These are phyloP conservation scores for Ceratocystis smalleyi DNA, from an alignment of 2,329 filamentous ascomycete genomes.

Conservation along the genomic window DNA sequence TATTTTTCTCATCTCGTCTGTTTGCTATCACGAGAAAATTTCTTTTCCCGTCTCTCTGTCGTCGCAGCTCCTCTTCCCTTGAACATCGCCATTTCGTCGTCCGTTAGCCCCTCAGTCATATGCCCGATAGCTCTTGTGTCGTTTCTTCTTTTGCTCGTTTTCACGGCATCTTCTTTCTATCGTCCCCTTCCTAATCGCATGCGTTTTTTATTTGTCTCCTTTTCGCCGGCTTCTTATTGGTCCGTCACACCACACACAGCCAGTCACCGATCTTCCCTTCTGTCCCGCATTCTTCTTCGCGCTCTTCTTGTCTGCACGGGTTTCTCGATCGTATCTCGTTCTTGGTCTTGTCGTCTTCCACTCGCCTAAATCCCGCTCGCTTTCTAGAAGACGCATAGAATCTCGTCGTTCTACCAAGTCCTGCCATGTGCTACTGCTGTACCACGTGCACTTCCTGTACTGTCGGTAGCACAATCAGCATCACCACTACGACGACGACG, in stretches of 20 bases:
- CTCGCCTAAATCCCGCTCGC: neutral
- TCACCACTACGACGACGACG: neutral
- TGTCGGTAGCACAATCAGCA: neutral
- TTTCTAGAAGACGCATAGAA: neutral
- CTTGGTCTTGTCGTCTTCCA: neutral
- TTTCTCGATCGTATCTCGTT: too few relatives aligned
- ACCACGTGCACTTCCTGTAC: neutral
- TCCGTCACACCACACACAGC: too few relatives aligned
- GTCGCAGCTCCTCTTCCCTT: neutral
- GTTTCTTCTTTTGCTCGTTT: neutral
- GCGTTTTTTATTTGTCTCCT: too few relatives aligned
- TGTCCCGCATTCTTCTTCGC: too few relatives aligned
- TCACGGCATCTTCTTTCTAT: neutral
- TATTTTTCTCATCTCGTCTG: too few relatives aligned
- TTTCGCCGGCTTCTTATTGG: too few relatives aligned
- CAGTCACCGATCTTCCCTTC: too few relatives aligned
- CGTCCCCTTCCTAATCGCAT: too few relatives aligned
- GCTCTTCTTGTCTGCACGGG: too few relatives aligned
- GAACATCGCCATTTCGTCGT: neutral
- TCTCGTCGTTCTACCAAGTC: constrained; percentile 30
- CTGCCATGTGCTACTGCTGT: neutral
- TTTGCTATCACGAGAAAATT: neutral
- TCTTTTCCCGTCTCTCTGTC: constrained; percentile 19
- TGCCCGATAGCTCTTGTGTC: neutral
- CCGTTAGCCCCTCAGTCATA: too few relatives aligned